A percentile compares a stretch with the other conserved stretches of the same genome.
phyloP scores from a whole-genome alignment of 805 yeast genomes.

The Torulaspora indica region DNA sequence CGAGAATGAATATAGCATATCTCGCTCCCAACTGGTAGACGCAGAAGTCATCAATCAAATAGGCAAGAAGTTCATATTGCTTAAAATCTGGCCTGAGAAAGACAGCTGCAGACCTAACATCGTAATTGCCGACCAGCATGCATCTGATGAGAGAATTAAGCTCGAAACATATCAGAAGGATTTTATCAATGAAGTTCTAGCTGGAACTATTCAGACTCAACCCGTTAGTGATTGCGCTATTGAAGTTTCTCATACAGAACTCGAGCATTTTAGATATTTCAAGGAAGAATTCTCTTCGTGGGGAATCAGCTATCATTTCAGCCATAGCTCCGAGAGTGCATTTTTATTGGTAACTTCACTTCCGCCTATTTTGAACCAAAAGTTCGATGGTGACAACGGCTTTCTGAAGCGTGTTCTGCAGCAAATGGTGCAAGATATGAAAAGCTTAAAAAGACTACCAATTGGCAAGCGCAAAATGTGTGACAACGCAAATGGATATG shows the following conservation, averaged over 20 bases:
- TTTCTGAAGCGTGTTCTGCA: conserved; percentile 39
- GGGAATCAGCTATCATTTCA: conserved; percentile 40
- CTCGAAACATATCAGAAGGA: conserved; percentile 49
- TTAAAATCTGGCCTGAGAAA: conserved; percentile 23
- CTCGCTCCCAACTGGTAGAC: conserved; percentile 20
- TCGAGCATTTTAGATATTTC: conserved; percentile 32
- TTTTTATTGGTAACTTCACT: conserved; percentile 38
- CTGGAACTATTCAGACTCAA: conserved; percentile 17
- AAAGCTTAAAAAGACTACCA: conserved; percentile 26
- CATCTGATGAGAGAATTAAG: conserved; percentile 69
- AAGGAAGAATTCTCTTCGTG: conserved; percentile 36
- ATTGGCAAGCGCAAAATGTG: not conserved
- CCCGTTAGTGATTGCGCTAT: conserved; percentile 15
- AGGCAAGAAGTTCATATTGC: conserved; percentile 59
- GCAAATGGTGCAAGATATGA: conserved; percentile 44
- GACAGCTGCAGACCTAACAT: conserved; percentile 21
- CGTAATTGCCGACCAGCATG: conserved; percentile 72
- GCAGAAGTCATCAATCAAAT: conserved; percentile 51
- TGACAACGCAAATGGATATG: not conserved
- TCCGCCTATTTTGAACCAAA: conserved; percentile 42
- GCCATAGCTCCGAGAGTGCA: not conserved
- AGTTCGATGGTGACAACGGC: conserved; percentile 27
- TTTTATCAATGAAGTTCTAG: conserved; percentile 33
- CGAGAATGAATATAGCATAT: conserved; percentile 2
- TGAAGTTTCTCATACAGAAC: conserved; percentile 33